These are phyloP conservation scores for Geum urbanum DNA, from an alignment of 306 rosid species.

Conservation along the genomic window DNA sequence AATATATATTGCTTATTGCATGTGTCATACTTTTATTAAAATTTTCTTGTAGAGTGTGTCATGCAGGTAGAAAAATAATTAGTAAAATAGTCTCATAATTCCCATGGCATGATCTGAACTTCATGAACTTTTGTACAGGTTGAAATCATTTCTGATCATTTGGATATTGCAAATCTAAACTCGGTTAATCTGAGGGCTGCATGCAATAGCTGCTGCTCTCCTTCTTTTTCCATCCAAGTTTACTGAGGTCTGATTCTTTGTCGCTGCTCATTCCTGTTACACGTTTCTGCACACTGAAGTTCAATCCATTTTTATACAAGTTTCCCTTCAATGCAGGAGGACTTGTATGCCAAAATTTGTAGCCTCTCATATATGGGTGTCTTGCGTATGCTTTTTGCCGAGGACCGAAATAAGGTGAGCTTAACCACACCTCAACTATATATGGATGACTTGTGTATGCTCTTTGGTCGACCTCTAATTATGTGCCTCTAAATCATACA, in stretches of 20 bases:
- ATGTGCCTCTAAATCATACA: background rate
- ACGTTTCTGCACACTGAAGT: too few relatives aligned
- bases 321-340: conserved; percentile 56
- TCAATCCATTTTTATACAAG: background rate
- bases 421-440: conserved; percentile 23
- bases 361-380: conserved; percentile 87
- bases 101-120: background rate
- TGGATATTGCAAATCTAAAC: conserved; percentile 46
- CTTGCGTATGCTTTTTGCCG: conserved; percentile 90
- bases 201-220: conserved; percentile 77
- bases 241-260: conserved; percentile 55
- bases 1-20: background rate
- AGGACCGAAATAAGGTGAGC: conserved; percentile 83
- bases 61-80: too few relatives aligned
- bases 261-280: too few relatives aligned
- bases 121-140: conserved; percentile 46
- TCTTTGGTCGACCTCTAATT: background rate
- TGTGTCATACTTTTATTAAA: background rate
- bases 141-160: conserved; percentile 60
- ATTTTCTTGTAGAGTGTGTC: background rate
- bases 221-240: conserved; percentile 81
- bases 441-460: too few relatives aligned
- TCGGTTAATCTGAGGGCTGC: conserved; percentile 78
- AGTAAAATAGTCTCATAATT: background rate
- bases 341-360: conserved; percentile 87